phyloP scores from a whole-genome alignment of 2,329 filamentous ascomycete genomes.

The Pleomassaria siparia region DNA sequence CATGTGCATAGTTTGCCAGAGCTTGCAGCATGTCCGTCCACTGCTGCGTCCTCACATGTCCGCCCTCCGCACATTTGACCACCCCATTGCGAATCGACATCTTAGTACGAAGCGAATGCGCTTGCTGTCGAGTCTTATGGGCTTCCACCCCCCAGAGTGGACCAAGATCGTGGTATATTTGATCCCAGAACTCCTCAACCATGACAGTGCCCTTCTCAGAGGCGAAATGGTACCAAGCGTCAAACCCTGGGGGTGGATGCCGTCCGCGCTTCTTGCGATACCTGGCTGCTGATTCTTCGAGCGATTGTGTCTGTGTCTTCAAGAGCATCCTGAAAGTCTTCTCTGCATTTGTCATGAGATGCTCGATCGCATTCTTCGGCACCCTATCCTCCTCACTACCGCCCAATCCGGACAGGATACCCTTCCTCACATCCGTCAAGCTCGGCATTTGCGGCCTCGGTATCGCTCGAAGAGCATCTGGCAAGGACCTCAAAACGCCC shows the following conservation, averaged over 20 bases:
- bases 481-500: background rate
- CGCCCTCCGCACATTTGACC: slow-evolving; percentile 29
- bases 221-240: slow-evolving; percentile 51
- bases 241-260: slow-evolving; percentile 54
- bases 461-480: background rate
- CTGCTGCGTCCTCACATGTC: slow-evolving; percentile 37
- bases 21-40: slow-evolving; percentile 49
- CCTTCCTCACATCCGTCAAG: background rate
- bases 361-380: slow-evolving; percentile 40
- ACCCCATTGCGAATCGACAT: slow-evolving; percentile 47
- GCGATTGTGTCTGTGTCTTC: slow-evolving; percentile 37
- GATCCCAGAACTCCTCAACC: slow-evolving; percentile 55
- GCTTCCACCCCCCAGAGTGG: slow-evolving; percentile 54
- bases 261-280: slow-evolving; percentile 48
- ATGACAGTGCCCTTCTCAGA: slow-evolving; percentile 44
- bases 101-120: slow-evolving; percentile 38
- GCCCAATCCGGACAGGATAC: background rate
- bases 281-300: slow-evolving; percentile 44
- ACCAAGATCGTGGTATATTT: slow-evolving; percentile 52
- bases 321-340: slow-evolving; percentile 30
- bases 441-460: slow-evolving; percentile 1
- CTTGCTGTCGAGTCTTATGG: slow-evolving; percentile 42
- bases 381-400: background rate
- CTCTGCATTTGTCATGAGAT: slow-evolving; percentile 38
- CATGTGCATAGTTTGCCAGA: slow-evolving; percentile 35